Conservation (phyloP, 176 grass and related monocot genomes). For the Aegilops speltoides region DNA sequence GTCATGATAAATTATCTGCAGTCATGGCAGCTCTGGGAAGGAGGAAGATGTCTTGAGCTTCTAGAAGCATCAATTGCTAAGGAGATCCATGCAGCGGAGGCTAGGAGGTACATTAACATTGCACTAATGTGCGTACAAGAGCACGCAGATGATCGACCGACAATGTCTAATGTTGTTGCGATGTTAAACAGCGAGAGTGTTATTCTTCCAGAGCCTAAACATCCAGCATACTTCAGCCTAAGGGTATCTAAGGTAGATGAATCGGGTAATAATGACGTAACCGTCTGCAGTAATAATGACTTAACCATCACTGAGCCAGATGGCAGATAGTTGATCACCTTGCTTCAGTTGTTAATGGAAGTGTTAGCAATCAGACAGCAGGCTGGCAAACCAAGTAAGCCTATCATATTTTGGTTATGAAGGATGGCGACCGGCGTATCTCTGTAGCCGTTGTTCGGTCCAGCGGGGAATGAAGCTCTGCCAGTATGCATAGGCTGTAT, state of each 20-base stretch:
- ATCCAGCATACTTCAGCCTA: slow-evolving; percentile 32
- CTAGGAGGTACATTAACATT: slow-evolving; percentile 21
- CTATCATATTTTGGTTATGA: too few relatives aligned
- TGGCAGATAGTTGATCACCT: slow-evolving; percentile 7
- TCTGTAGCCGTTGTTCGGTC: too few relatives aligned
- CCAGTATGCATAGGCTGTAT: too few relatives aligned
- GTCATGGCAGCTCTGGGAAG: slow-evolving; percentile 34
- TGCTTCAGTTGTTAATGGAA: neutral
- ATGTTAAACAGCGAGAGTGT: slow-evolving; percentile 21
- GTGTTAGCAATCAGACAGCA: neutral
- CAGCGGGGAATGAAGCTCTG: too few relatives aligned
- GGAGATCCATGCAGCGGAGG: neutral
- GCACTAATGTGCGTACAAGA: slow-evolving; percentile 42
- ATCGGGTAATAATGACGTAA: neutral
- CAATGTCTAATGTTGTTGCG: slow-evolving; percentile 28
- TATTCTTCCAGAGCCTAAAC: slow-evolving; percentile 21
- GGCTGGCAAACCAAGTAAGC: neutral
- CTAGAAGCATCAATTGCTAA: slow-evolving; percentile 6
- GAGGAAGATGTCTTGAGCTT: slow-evolving; percentile 14
- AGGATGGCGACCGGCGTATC: too few relatives aligned
- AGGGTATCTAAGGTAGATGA: slow-evolving; percentile 1
- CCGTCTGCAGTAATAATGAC: neutral
- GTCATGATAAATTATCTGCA: neutral
- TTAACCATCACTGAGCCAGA: slow-evolving; percentile 23
- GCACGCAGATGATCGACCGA: slow-evolving; percentile 25